phyloP scores from a whole-genome alignment of 176 grass and related monocot species.

The Puccinellia tenuiflora region DNA sequence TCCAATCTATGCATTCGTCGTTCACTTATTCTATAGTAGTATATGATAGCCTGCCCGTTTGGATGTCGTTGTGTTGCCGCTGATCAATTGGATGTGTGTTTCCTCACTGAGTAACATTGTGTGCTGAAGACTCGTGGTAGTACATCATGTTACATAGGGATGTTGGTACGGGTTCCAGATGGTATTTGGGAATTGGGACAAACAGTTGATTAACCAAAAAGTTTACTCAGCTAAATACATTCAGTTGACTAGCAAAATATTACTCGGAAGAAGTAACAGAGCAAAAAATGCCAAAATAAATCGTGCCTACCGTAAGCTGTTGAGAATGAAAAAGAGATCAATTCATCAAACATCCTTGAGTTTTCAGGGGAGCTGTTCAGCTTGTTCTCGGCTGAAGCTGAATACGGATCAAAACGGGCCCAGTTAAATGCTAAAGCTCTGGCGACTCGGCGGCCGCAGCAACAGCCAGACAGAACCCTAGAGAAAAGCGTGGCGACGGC shows the following conservation, averaged over 20 bases:
- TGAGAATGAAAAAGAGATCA: neutral
- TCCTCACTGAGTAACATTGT: neutral
- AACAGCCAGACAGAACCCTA: neutral
- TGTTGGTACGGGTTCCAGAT: neutral
- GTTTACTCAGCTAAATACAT: neutral
- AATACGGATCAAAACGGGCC: neutral
- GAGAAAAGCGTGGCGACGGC: neutral
- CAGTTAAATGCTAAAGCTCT: neutral
- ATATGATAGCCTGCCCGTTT: neutral
- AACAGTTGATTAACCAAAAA: neutral
- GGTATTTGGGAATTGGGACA: neutral
- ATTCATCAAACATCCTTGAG: neutral
- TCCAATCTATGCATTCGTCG: neutral
- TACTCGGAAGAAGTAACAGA: neutral
- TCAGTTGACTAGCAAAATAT: too few relatives aligned
- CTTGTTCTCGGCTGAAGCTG: neutral
- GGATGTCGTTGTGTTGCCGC: neutral
- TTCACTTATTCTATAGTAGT: neutral
- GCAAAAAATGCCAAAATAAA: neutral
- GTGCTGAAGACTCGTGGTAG: neutral
- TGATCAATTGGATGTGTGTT: neutral
- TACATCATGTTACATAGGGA: neutral
- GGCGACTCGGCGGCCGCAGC: neutral
- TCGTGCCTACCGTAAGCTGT: neutral
- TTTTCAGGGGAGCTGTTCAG: neutral